These are phyloP conservation scores for Aspergillus clavatus DNA, from an alignment of 2,329 filamentous ascomycete species.

Conservation along the genomic window DNA sequence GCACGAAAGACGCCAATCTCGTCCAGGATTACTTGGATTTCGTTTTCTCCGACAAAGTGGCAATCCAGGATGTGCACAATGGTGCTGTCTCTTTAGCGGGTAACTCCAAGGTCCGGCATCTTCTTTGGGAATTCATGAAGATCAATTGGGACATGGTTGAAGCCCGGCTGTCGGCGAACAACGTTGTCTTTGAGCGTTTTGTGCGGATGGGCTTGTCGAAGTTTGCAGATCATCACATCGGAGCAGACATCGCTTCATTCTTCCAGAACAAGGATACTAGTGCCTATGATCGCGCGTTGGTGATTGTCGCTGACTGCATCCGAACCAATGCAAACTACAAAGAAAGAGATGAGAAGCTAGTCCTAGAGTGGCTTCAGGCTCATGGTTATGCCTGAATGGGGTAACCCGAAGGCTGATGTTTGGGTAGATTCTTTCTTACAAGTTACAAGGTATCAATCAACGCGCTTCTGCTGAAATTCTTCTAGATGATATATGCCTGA, in stretches of 20 bases:
- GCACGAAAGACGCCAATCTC: conserved; percentile 63
- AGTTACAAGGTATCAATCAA: neutral
- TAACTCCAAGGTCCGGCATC: conserved; percentile 67
- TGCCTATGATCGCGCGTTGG: conserved; percentile 79
- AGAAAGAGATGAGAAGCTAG: conserved; percentile 64
- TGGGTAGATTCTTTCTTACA: neutral
- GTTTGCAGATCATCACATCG: conserved; percentile 65
- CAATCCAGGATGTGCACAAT: conserved; percentile 81
- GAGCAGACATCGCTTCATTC: conserved; percentile 75
- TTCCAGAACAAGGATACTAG: conserved; percentile 82
- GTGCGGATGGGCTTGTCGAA: conserved; percentile 71
- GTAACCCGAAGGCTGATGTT: neutral
- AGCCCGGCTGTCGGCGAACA: conserved; percentile 69
- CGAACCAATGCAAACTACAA: conserved; percentile 77
- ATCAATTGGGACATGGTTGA: conserved; percentile 72
- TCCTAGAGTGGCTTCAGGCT: conserved; percentile 72
- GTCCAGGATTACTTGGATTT: conserved; percentile 66
- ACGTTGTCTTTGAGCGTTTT: conserved; percentile 85
- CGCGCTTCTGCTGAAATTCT: neutral
- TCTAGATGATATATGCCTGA: too few relatives aligned
- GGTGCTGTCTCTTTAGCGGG: conserved; percentile 67
- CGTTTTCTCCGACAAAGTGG: conserved; percentile 77
- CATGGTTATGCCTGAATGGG: conserved; percentile 55
- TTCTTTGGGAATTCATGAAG: conserved; percentile 83
- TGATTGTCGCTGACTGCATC: conserved; percentile 81